Base-by-base conservation (phyloP, 1,139 yeast genomes). In the Kurtzmaniella natalensis region DNA sequence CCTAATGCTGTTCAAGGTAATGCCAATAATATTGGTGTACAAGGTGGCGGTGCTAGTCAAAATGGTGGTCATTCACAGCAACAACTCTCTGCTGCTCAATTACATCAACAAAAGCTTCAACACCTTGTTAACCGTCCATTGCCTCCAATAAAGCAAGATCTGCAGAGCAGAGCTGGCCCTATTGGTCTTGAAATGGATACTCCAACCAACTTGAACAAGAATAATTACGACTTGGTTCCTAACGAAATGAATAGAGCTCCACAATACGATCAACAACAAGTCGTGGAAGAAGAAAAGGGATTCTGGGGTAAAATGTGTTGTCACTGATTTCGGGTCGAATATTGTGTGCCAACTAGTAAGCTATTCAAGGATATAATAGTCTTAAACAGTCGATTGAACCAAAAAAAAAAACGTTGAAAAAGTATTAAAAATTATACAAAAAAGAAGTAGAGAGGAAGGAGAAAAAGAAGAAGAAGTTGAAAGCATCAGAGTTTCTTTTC, bases 111-210 rank as follows among this genome's bases (percentile, higher is more conserved):
- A 45, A 68, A 69, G 51, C 65, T 69, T 53, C 75, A 69, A 48
- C 72, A 68, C 44, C 65, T 69, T 57, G 73, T 69, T 39, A 69
- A 69, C 52, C 56, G 75, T 46, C 75, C 75, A 11, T 64, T 69
- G 47, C 75, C 75, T 30, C 74, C 75, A 9, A 69, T 69, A 41
- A 68, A 67, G 45, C 74, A 67, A 50, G 75, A 68, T 41, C 47
- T 60, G 13, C 61, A 54, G 34, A 39, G 46, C 18, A 21, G 3
- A 8, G 22, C 10, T 18, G 38, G 38, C 27, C 40, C 36, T 28
- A 43, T 42, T 22, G 30, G 30, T 11, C n/a, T n/a, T n/a, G n/a
- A n/a, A n/a, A n/a, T n/a, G n/a, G n/a, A n/a, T n/a, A n/a, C n/a
- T n/a, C n/a, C n/a, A n/a, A 31, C 38, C 29, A 36, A 38, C 28